Evolutionary conservation across 495 filamentous ascomycete species (phyloP).

Genomic region (Alectoria sarmentosa): DNA sequence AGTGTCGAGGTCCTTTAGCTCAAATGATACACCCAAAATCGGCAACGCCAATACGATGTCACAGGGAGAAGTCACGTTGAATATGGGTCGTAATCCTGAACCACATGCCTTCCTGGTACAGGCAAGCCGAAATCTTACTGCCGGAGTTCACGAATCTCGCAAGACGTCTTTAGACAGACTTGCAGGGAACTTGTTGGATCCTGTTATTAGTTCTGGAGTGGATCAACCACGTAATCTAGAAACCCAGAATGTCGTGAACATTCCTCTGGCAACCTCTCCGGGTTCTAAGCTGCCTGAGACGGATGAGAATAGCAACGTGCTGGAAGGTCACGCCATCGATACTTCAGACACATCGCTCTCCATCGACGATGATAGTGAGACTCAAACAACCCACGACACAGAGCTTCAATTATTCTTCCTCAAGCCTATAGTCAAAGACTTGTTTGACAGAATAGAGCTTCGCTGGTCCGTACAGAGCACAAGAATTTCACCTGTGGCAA

Average conservation of each 20-base stretch:
- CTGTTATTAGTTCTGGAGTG: background rate
- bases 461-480: conserved; percentile 10
- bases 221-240: background rate
- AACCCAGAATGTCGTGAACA: background rate
- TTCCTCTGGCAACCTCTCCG: background rate
- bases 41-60: background rate
- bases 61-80: background rate
- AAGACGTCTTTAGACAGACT: background rate
- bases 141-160: background rate
- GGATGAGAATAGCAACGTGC: too few relatives aligned
- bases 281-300: too few relatives aligned
- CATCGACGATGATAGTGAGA: background rate
- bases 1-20: background rate
- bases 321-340: too few relatives aligned
- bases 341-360: too few relatives aligned
- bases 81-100: background rate
- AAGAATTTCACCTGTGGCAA: background rate
- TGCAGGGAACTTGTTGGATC: background rate
- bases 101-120: background rate
- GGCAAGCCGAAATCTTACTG: background rate
- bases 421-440: conserved; percentile 10
- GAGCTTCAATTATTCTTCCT: conserved; percentile 8
- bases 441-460: conserved; percentile 16
- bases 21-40: background rate
- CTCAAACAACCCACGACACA: background rate